Conservation (phyloP, 192 early-diverging fungal species). For the Gryganskiella cystojenkinii region DNA sequence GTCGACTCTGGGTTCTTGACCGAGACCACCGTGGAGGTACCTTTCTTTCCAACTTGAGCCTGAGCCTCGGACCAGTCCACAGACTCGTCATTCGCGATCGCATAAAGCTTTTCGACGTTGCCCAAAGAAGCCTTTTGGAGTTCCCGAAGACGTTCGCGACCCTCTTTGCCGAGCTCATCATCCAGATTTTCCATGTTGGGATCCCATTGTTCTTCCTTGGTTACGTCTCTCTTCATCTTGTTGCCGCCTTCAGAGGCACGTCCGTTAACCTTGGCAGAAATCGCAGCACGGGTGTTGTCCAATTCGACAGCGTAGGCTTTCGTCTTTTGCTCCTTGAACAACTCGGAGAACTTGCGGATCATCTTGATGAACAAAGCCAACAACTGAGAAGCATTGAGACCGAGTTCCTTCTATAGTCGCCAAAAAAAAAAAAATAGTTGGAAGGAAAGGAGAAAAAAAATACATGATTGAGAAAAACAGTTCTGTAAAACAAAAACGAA, state of each 20-base stretch:
- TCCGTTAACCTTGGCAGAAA: conserved; percentile 32
- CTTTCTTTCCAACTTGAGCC: conserved; percentile 70
- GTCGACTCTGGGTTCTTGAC: conserved; percentile 75
- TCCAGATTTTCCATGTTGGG: conserved; percentile 80
- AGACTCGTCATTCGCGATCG: conserved; percentile 39
- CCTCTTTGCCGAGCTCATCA: conserved; percentile 88
- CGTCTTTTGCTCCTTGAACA: conserved; percentile 74
- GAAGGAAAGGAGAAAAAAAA: too few relatives aligned
- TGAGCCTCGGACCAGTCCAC: conserved; percentile 81
- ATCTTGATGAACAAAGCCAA: conserved; percentile 96
- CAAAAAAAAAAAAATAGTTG: neutral
- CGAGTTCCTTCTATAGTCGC: conserved; percentile 77
- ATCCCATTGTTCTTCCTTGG: conserved; percentile 90
- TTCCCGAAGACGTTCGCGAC: conserved; percentile 78
- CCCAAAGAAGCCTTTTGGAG: conserved; percentile 33
- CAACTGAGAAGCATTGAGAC: conserved; percentile 84
- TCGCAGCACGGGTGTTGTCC: conserved; percentile 48
- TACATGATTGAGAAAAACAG: neutral
- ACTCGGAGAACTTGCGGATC: conserved; percentile 82
- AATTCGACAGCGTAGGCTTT: conserved; percentile 56
- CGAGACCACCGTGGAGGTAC: conserved; percentile 72
- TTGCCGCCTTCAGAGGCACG: conserved; percentile 29
- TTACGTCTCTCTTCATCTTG: conserved; percentile 57
- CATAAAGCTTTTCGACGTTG: conserved; percentile 36
- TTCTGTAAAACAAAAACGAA: too few relatives aligned